These are phyloP conservation scores for Cercospora sp. DNA, from an alignment of 2,329 filamentous ascomycete species.

Conservation along the genomic window DNA sequence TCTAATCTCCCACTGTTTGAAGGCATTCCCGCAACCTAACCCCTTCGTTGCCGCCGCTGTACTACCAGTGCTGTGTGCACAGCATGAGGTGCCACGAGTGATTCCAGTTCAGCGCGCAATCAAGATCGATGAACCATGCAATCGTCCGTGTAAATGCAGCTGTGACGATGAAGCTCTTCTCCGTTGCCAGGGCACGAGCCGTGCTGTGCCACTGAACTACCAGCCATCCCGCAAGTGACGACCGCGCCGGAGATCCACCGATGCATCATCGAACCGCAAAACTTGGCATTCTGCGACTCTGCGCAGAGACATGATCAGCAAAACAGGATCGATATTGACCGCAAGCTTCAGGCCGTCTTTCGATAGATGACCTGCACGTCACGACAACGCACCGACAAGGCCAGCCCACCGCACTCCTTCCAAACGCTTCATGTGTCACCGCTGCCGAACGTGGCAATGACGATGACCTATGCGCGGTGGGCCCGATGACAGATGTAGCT, in stretches of 20 bases:
- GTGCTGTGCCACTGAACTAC: not conserved
- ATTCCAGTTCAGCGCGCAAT: not conserved
- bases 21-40: not conserved
- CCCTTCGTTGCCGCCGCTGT: not conserved
- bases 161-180: not conserved
- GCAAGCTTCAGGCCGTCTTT: not conserved
- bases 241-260: not conserved
- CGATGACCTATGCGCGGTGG: not conserved
- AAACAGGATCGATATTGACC: not conserved
- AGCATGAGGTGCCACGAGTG: not conserved
- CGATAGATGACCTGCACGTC: not conserved
- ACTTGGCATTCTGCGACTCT: not conserved
- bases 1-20: slow-evolving; percentile 4
- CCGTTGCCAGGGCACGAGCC: not conserved
- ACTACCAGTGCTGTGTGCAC: not conserved
- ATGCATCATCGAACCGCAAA: slow-evolving; percentile 1
- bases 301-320: not conserved
- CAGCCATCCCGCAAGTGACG: not conserved
- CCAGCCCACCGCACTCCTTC: not conserved
- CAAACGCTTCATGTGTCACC: not conserved
- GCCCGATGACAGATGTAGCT: not conserved
- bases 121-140: not conserved
- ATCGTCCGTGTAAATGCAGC: not conserved
- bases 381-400: not conserved
- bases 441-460: not conserved